Percentiles rank a stretch among this genome's conserved stretches.
phyloP scores from a whole-genome alignment of 2,329 filamentous ascomycete species.

The Botrytis elliptica region DNA sequence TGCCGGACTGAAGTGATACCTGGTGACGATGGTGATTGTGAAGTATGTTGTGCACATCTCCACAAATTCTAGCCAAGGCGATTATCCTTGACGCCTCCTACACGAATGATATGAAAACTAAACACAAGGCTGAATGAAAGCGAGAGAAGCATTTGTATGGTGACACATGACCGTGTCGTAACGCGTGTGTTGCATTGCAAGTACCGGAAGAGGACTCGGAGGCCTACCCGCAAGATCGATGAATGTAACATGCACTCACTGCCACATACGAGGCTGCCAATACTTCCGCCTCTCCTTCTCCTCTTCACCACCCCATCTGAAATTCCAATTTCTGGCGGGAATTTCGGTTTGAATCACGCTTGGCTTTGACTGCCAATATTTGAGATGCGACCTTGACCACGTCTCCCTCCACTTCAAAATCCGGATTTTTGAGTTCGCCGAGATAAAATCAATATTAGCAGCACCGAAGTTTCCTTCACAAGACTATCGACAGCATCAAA shows the following conservation, averaged over 20 bases:
- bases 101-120: not conserved
- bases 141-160: not conserved
- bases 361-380: constrained; percentile 6
- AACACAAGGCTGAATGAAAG: constrained; percentile 9
- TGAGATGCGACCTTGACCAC: not conserved
- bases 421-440: constrained; percentile 1
- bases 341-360: not conserved
- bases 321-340: not conserved
- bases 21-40: not conserved
- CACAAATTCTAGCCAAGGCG: constrained; percentile 1
- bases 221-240: not conserved
- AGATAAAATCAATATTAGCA: not conserved
- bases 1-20: constrained; percentile 10
- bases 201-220: constrained; percentile 2
- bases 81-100: constrained; percentile 7
- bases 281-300: not conserved
- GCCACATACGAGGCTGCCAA: constrained; percentile 16
- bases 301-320: not conserved
- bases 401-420: not conserved
- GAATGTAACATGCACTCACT: not conserved
- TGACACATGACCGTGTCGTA: not conserved
- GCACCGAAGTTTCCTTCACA: not conserved
- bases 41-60: constrained; percentile 2
- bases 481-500: not conserved
- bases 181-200: constrained; percentile 8